Base-by-base conservation (phyloP, 108 stramenopile species). In the Parietichytrium sp. region DNA sequence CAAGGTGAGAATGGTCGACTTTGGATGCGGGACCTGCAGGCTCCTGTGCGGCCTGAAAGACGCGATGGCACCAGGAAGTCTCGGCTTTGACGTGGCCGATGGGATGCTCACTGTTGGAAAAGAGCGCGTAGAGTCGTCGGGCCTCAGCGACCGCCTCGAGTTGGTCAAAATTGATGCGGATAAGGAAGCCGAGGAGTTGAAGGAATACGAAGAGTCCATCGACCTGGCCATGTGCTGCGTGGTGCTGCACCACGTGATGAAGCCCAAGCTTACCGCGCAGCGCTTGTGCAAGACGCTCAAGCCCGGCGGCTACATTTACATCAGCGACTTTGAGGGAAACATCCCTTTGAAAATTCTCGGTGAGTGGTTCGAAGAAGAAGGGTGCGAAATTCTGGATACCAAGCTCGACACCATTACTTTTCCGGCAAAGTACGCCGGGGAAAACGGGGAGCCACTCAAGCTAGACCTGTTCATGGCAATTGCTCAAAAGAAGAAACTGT, bases 241-340 rank as follows among this genome's bases (percentile, higher is more conserved):
- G 10, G 61, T 72, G 13, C 33, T 72, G 61, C 61, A 72, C 20
- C 61, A 72, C 42, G 45, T 42, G 23, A 72, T 72, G 61, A 42
- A 72, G 33, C 61, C 61, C 15, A 31, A 72, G 33, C 36, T 20
- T 45, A 6, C 45, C 8, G 36, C 45, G 23, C 20, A 72, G 33
- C 61, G 20, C 42, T 25, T 72, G 0, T 72, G 61, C 25, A n/a
- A 45, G 42, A 72, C 61, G 8, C 0, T 72, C 8, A 72, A 72
- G 20, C 61, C 61, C 16, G 61, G 20, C 13, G 61, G 61, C 13
- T 25, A 72, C 42, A 33, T 72, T 27, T 1, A 45, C 20, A 42
- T 72, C 13, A 45, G 61, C 42, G 61, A 72, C 23, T 45, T 72
- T 27, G 61, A 72, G 1, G 42, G 45, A 10, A 42, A 72, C 38